Evolutionary conservation across 441 rosid genomes (phyloP).

Genomic region (Pelargonium cotyledonis): DNA sequence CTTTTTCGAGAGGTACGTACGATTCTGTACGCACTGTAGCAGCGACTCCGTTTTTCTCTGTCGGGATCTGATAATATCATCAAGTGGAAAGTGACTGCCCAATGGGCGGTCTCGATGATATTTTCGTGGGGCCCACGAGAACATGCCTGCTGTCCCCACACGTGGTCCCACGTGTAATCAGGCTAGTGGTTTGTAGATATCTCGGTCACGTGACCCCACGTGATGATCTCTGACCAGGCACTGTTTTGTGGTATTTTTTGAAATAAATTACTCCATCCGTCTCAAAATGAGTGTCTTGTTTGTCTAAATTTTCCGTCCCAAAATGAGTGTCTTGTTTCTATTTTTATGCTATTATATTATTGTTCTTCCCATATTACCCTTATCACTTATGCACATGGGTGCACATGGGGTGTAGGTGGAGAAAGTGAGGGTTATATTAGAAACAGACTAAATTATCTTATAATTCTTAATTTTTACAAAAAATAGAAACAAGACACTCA

Average conservation of each 20-base stretch:
- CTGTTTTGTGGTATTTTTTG: not conserved
- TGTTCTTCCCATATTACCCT: no score
- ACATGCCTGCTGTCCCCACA: not conserved
- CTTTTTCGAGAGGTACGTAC: not conserved
- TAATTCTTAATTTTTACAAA: no score
- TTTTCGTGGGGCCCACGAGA: not conserved
- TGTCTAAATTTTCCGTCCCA: no score
- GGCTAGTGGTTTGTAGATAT: not conserved
- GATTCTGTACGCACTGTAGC: not conserved
- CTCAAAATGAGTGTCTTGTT: no score
- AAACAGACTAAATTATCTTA: no score
- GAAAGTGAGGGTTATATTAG: no score
- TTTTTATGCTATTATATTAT: no score
- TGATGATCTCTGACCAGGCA: conserved; percentile 2
- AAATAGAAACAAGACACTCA: no score
- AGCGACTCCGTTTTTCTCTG: not conserved
- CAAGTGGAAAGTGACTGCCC: not conserved
- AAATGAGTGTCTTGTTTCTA: no score
- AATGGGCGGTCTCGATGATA: not conserved
- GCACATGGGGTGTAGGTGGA: no score
- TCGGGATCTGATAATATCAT: not conserved
- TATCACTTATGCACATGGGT: no score
- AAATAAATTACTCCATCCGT: no score
- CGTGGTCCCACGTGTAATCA: not conserved
- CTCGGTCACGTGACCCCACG: not conserved